These are phyloP conservation scores for Actinidia arguta DNA, from an alignment of 179 eudicot genomes.

Conservation along the genomic window DNA sequence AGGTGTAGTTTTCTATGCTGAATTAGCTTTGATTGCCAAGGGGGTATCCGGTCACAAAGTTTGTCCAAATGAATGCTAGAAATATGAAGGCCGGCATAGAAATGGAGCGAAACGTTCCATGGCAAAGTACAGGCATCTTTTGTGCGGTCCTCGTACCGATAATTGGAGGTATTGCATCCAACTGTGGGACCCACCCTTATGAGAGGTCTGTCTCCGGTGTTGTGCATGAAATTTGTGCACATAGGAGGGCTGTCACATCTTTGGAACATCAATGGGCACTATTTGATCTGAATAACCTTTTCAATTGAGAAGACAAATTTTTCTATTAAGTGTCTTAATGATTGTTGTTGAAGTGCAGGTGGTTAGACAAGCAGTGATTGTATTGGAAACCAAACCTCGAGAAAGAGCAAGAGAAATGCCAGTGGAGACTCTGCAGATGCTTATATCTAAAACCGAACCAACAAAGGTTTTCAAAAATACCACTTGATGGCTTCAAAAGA, in stretches of 20 bases:
- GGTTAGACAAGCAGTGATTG: too few relatives aligned
- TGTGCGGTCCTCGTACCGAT: conserved; percentile 23
- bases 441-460: too few relatives aligned
- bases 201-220: too few relatives aligned
- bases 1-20: conserved; percentile 38
- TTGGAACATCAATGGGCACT: not conserved
- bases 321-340: not conserved
- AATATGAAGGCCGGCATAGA: not conserved
- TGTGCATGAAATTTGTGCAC: too few relatives aligned
- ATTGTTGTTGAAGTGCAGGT: too few relatives aligned
- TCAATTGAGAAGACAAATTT: not conserved
- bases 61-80: conserved; percentile 24
- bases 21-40: conserved; percentile 37
- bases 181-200: too few relatives aligned
- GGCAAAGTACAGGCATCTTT: conserved; percentile 17
- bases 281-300: not conserved
- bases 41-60: conserved; percentile 42
- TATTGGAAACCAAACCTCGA: too few relatives aligned
- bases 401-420: too few relatives aligned
- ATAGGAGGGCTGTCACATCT: not conserved
- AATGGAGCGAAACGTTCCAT: not conserved
- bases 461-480: too few relatives aligned
- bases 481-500: too few relatives aligned
- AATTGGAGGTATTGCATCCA: conserved; percentile 36
- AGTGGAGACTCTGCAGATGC: too few relatives aligned